These are phyloP conservation scores for Micromonas commoda DNA, from an alignment of 139 green algal genomes.

Conservation along the genomic window DNA sequence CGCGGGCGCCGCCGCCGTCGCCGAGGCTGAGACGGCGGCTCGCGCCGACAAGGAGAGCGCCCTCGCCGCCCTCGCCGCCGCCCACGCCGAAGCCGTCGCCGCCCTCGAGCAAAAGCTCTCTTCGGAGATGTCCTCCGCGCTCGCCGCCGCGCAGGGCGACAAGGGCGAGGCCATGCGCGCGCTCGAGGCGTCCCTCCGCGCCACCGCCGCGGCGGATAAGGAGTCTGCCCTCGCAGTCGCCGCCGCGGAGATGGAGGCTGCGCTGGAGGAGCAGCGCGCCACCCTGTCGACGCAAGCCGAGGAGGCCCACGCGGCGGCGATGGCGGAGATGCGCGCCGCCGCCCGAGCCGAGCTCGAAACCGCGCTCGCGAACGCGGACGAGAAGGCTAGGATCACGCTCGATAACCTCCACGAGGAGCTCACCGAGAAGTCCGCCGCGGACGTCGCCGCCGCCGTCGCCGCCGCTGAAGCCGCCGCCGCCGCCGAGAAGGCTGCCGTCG, in stretches of 20 bases:
- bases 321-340: not conserved
- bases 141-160: not conserved
- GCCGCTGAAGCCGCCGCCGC: not conserved
- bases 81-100: too few species aligned
- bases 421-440: not conserved
- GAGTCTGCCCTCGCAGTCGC: not conserved
- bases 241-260: not conserved
- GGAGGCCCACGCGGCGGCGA: not conserved
- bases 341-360: not conserved
- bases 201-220: not conserved
- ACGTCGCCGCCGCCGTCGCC: not conserved
- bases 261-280: not conserved
- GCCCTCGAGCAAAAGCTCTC: too few species aligned
- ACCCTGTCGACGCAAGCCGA: not conserved
- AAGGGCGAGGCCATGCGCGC: not conserved
- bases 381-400: not conserved
- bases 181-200: not conserved
- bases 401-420: not conserved
- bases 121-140: not conserved
- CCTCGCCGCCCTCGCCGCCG: too few species aligned
- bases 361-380: conserved; percentile 3
- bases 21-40: too few species aligned
- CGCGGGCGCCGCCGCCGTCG: too few species aligned
- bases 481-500: not conserved
- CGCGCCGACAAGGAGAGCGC: too few species aligned